Conservation (phyloP, 805 yeast genomes). For the Teunomyces panamensis region DNA sequence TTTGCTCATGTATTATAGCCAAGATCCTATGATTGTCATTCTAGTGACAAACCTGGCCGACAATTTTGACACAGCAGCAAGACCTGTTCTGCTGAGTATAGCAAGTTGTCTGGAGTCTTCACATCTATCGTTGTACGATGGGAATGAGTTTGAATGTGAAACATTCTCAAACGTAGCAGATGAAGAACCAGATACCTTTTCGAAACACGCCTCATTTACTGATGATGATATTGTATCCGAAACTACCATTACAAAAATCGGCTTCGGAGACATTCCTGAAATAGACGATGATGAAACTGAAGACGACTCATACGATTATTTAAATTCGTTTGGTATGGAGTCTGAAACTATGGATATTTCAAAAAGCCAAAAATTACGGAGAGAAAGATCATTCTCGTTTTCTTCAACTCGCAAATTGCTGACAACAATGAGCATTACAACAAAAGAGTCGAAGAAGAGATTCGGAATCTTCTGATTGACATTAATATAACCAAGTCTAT, state of each 20-base stretch:
- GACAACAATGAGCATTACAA: neutral
- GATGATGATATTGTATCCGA: constrained; percentile 1
- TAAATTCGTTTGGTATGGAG: constrained; percentile 15
- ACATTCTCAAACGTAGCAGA: neutral
- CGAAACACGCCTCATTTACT: neutral
- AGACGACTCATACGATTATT: constrained; percentile 15
- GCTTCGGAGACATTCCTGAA: neutral
- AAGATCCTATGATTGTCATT: neutral
- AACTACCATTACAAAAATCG: neutral
- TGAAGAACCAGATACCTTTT: neutral
- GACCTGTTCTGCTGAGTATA: neutral
- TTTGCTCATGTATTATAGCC: neutral
- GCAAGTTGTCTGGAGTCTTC: constrained; percentile 7
- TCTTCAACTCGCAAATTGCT: neutral
- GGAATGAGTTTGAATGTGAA: constrained; percentile 4
- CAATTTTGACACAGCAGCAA: neutral
- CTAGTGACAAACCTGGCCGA: neutral
- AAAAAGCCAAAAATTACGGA: neutral
- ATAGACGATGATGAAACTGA: constrained; percentile 7
- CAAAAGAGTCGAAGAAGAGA: neutral
- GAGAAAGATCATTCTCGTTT: neutral
- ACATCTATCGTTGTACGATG: constrained; percentile 5
- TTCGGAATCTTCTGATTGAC: neutral
- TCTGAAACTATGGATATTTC: neutral
- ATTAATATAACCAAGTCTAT: neutral